Evolutionary conservation across 176 grass and related monocot species (phyloP).

Genomic region (Aegilops speltoides): DNA sequence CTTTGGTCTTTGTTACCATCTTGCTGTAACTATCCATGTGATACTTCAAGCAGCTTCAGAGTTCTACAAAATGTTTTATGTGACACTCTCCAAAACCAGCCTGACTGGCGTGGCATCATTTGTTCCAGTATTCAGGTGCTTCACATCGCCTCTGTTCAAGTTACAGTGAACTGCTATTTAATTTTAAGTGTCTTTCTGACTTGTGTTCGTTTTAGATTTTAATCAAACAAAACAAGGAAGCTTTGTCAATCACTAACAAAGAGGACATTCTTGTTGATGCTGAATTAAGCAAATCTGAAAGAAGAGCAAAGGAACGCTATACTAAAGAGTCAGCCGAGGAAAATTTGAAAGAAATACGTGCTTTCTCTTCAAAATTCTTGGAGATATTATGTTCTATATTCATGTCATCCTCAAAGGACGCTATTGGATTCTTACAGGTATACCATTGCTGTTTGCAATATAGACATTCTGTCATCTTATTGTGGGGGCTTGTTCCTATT

Average conservation of each 20-base stretch:
- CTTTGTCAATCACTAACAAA: conserved; percentile 41
- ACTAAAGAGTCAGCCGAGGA: conserved; percentile 63
- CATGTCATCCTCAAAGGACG: conserved; percentile 59
- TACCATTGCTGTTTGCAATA: conserved; percentile 16
- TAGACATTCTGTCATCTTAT: conserved; percentile 11
- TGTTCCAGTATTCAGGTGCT: conserved; percentile 85
- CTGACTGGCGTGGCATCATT: conserved; percentile 69
- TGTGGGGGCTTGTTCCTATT: neutral
- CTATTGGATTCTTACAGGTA: conserved; percentile 80
- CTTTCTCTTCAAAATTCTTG: conserved; percentile 71
- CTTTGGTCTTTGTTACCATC: conserved; percentile 93
- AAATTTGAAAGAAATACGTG: conserved; percentile 76
- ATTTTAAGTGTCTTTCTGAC: conserved; percentile 14
- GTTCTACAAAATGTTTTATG: conserved; percentile 65
- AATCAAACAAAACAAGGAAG: conserved; percentile 90
- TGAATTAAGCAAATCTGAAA: conserved; percentile 68
- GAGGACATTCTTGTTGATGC: conserved; percentile 42
- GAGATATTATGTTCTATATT: conserved; percentile 81
- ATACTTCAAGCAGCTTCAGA: conserved; percentile 63
- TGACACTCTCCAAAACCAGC: conserved; percentile 66
- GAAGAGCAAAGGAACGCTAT: conserved; percentile 60
- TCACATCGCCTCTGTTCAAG: conserved; percentile 25
- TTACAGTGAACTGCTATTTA: conserved; percentile 8
- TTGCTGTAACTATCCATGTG: conserved; percentile 89
- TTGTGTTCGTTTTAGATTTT: conserved; percentile 58